Evolutionary conservation across 2,329 filamentous ascomycete genomes (phyloP).

Genomic region (Colletotrichum ledebouriae): DNA sequence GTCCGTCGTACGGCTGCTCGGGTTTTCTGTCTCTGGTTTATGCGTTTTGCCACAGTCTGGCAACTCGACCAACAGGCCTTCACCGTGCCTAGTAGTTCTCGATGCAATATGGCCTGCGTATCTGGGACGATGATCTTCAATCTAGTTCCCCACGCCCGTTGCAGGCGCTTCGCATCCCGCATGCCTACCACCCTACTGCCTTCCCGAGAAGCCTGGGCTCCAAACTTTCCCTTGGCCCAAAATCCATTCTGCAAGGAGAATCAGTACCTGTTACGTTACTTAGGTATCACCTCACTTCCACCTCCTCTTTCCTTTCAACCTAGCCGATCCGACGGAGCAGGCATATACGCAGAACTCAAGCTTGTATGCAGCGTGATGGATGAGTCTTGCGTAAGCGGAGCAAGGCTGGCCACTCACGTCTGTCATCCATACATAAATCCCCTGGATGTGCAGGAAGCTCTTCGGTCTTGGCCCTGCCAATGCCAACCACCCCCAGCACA

Average conservation of each 20-base stretch:
- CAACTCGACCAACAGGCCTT: slow-evolving; percentile 15
- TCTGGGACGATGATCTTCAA: slow-evolving; percentile 28
- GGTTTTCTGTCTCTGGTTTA: slow-evolving; percentile 10
- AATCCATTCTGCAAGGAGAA: slow-evolving; percentile 5
- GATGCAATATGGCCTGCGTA: slow-evolving; percentile 17
- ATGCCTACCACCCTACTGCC: slow-evolving; percentile 31
- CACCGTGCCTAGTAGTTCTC: slow-evolving; percentile 13
- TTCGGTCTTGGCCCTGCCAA: slow-evolving; percentile 32
- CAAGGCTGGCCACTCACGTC: slow-evolving; percentile 14
- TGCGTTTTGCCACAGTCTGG: slow-evolving; percentile 20
- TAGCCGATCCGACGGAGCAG: slow-evolving; percentile 21
- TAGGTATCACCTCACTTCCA: slow-evolving; percentile 11
- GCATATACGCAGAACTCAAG: slow-evolving; percentile 5
- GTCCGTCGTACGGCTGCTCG: neutral
- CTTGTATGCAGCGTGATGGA: slow-evolving; percentile 29
- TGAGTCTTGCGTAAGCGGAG: slow-evolving; percentile 11
- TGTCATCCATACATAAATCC: slow-evolving; percentile 11
- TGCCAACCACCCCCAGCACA: slow-evolving; percentile 31
- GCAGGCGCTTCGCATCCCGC: slow-evolving; percentile 40
- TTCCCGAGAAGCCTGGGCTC: slow-evolving; percentile 9
- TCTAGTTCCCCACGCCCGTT: slow-evolving; percentile 26
- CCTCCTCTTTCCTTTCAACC: slow-evolving; percentile 4
- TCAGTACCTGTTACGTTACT: slow-evolving; percentile 21
- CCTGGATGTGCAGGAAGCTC: slow-evolving; percentile 28
- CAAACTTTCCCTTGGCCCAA: neutral